Conservation (phyloP, 2,329 filamentous ascomycete genomes). For the Mycosphaerella arachidis region DNA sequence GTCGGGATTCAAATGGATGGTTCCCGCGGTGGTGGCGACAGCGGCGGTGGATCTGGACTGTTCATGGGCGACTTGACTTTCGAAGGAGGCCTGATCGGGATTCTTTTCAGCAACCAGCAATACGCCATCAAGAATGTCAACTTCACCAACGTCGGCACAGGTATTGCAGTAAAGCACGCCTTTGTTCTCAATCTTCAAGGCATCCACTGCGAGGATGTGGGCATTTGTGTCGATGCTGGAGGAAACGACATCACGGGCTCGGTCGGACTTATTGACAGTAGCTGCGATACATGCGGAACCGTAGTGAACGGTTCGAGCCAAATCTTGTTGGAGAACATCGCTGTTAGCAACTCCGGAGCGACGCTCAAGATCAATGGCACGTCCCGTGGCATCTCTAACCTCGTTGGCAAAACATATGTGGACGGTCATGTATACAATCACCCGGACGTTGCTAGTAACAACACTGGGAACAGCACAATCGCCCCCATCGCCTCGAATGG, state of each 20-base stretch:
- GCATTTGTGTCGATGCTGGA: slow-evolving; percentile 25
- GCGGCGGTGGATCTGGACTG: slow-evolving; percentile 18
- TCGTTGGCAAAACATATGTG: slow-evolving; percentile 33
- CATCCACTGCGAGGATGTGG: slow-evolving; percentile 27
- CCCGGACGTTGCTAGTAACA: background rate
- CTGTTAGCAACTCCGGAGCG: slow-evolving; percentile 18
- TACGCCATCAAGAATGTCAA: slow-evolving; percentile 38
- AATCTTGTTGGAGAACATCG: slow-evolving; percentile 24
- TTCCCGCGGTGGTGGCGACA: slow-evolving; percentile 16
- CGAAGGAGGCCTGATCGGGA: slow-evolving; percentile 56
- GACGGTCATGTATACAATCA: slow-evolving; percentile 17
- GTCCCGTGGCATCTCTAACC: slow-evolving; percentile 26
- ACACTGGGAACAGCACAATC: background rate
- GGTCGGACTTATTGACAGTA: slow-evolving; percentile 25
- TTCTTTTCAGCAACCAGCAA: slow-evolving; percentile 57
- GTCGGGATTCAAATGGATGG: slow-evolving; percentile 36
- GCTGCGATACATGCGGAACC: slow-evolving; percentile 16
- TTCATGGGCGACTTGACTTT: slow-evolving; percentile 51
- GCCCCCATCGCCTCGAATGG: slow-evolving; percentile 10
- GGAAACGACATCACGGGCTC: slow-evolving; percentile 21
- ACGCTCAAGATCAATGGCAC: slow-evolving; percentile 23
- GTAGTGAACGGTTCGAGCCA: slow-evolving; percentile 18
- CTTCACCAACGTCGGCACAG: slow-evolving; percentile 23
- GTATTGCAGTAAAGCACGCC: slow-evolving; percentile 20
- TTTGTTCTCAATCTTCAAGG: slow-evolving; percentile 21